Base-by-base conservation (phyloP, 2,329 filamentous ascomycete species). In the Aspergillus pseudoglaucus region DNA sequence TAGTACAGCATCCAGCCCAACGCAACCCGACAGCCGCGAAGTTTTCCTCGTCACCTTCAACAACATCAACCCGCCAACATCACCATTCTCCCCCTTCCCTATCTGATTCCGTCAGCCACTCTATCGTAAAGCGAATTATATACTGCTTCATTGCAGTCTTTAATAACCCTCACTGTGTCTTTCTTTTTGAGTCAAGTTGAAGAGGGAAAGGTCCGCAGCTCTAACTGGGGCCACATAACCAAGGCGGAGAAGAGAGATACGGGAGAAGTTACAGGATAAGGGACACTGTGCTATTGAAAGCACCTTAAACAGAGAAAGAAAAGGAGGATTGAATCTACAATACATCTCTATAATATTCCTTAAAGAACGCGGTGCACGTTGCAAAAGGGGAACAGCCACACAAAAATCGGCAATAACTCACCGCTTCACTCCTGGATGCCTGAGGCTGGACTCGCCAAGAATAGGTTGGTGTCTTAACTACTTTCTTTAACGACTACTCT, bases 101-200 rank as follows among this genome's bases (percentile, higher is more conserved):
- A 45, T 47, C 49, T 52, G 44, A 43, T 38, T 48, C 49, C 44
- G 49, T 42, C 53, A 56, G 51, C 46, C 49, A 49, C 52, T 55
- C 60, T 56, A 56, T 58, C 61, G 67, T 70, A 70, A 70, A 68
- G 61, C 62, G 61, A 66, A 65, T 63, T 57, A 64, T 58, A 65
- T 66, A 59, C 61, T 64, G 58, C 59, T 61, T 53, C 57, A 54
- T 51, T 54, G 57, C 61, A 60, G 54, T 50, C 32, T 51, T 57
- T 54, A 60, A 59, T 59, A 64, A 60, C 56, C 64, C 61, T 60
- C 63, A 59, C 63, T 65, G 64, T 65, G 60, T 66, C 59, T 60
- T 52, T 58, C 50, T 46, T 48, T 48, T 53, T 59, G 47, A 46
- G 45, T 27, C 18, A 37, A 41, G 33, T 46, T 30, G 14, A 17